Evolutionary conservation across 2,329 filamentous ascomycete species (phyloP).

Genomic region (Fusarium chuoi): DNA sequence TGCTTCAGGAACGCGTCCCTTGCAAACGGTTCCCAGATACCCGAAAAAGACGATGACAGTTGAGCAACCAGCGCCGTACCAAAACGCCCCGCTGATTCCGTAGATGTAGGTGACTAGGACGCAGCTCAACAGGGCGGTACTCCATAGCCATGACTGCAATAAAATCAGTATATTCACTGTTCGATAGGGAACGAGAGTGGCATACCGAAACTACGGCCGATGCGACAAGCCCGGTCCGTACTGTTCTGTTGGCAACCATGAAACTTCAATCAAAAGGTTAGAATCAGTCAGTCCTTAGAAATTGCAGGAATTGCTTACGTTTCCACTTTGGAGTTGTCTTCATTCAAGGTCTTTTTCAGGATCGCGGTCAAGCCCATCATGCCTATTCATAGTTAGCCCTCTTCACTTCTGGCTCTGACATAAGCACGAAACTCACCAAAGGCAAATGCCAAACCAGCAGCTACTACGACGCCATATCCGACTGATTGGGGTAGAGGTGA

Average conservation of each 20-base stretch:
- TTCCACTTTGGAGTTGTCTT: background rate
- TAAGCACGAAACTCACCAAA: background rate
- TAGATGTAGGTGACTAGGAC: background rate
- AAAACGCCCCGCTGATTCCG: background rate
- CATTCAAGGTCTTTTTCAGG: background rate
- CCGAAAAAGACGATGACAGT: background rate
- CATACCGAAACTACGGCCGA: background rate
- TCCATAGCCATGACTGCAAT: background rate
- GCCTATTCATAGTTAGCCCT: background rate
- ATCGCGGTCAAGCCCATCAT: background rate
- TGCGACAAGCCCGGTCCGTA: background rate
- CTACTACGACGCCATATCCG: background rate
- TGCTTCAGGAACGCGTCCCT: background rate
- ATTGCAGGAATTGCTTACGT: background rate
- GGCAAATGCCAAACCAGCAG: background rate
- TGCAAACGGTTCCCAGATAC: background rate
- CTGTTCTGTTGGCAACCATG: background rate
- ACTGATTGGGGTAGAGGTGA: background rate
- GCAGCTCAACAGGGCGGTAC: background rate
- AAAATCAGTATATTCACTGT: accelerated
- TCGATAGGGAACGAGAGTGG: accelerated
- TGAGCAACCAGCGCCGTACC: background rate
- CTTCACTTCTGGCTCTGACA: accelerated
- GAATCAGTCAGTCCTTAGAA: too few species aligned
- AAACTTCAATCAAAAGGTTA: background rate